These are phyloP conservation scores for Ascocoryne sarcoides DNA, from an alignment of 2,329 filamentous ascomycete species.

Conservation along the genomic window DNA sequence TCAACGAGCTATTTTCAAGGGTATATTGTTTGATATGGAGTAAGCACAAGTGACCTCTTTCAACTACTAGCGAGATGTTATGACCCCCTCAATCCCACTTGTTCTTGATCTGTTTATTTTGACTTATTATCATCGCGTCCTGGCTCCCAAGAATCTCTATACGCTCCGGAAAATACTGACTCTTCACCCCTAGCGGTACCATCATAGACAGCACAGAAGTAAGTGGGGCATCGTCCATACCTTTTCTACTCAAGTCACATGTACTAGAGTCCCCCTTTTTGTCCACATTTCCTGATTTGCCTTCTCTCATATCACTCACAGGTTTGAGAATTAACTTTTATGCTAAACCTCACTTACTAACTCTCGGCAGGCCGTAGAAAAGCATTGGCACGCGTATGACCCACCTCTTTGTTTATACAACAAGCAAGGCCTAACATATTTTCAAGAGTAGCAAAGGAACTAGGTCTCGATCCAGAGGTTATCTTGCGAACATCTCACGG, in stretches of 20 bases:
- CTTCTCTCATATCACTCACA: not conserved
- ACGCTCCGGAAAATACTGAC: not conserved
- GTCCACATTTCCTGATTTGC: no score
- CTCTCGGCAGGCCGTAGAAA: constrained; percentile 49
- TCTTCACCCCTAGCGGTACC: constrained; percentile 2
- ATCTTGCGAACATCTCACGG: constrained; percentile 91
- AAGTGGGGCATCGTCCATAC: no score
- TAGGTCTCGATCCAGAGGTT: constrained; percentile 73
- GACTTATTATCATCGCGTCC: no score
- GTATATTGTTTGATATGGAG: constrained; percentile 54
- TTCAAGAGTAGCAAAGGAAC: constrained; percentile 64
- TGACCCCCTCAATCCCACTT: not conserved
- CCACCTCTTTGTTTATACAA: not conserved
- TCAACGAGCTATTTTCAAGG: constrained; percentile 20
- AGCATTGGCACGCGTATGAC: constrained; percentile 57
- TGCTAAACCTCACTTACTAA: not conserved
- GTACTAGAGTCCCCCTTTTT: no score
- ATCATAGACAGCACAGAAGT: constrained; percentile 2
- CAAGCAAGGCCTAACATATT: constrained; percentile 2
- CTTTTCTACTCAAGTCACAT: no score
- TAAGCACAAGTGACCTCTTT: not conserved
- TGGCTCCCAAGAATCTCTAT: not conserved
- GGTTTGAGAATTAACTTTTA: not conserved
- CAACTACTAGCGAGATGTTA: constrained; percentile 27
- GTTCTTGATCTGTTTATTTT: no score